Evolutionary conservation across 257 asterid genomes (phyloP), one percentile per base, ranked within the genome.

Genomic region (Solanum paucissectum): DNA sequence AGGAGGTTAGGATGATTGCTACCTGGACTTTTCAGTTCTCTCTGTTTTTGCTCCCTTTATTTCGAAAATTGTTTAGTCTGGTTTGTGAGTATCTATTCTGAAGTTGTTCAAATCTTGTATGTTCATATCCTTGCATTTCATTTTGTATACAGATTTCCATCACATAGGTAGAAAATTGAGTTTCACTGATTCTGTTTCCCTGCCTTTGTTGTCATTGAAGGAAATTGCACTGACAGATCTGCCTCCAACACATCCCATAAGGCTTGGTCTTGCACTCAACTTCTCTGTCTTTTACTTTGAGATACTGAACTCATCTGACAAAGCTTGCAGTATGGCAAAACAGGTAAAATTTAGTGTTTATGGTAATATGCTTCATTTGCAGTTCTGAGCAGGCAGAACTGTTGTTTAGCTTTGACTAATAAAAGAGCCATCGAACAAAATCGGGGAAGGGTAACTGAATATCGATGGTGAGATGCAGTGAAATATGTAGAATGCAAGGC

Each of bases 221-320:
- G 94, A 90, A 85, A 90, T 90, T 62, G 94, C 94, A 64, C 58
- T 87, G 52, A 88, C 82, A 16, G 94, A 92, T 89, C 93, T 92
- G 66, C 74, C 94, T 58, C 89, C 94, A 27, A 92, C 94, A 33
- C 94, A 92, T 86, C 94, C 94, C 2, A 92, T 92, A 58, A 92
- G 94, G 89, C 89, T 92, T 83, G 94, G 94, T 29, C 91, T 92
- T 37, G 94, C 94, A 36, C 91, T 92, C 44, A 92, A 92, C 88
- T 92, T 89, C 88, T 92, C 94, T 6, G 94, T 92, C 49, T 92
- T 89, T 88, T 92, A 92, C 89, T 92, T 88, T 87, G 94, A 92
- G 88, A 92, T 92, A 83, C 94, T 92, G 86, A 92, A 92, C 86
- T 92, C 94, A 60, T 90, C 91, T 33, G 94, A 92, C 72, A 90